phyloP scores from a whole-genome alignment of 1,284 basidiomycete genomes.

The Athelia sp. region DNA sequence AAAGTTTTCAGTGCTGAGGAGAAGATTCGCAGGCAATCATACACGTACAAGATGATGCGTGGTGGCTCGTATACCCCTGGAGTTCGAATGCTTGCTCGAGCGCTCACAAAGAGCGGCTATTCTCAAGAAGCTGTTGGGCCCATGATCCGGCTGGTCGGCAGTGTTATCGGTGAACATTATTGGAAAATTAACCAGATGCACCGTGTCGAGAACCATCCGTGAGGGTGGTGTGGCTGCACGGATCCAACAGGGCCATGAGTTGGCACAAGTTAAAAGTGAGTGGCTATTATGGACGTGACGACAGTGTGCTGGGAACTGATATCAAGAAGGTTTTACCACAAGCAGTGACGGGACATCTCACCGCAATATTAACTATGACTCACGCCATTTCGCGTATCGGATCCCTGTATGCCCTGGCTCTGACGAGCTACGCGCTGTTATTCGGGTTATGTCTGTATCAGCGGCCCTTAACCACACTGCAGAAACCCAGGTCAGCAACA shows the following conservation, averaged over 20 bases:
- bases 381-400: slow-evolving; percentile 3
- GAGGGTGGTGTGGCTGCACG: slow-evolving; percentile 10
- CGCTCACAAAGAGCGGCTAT: background rate
- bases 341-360: slow-evolving; percentile 12
- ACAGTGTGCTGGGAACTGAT: background rate
- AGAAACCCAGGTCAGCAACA: too few species aligned
- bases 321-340: slow-evolving; percentile 4
- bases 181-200: slow-evolving; percentile 8
- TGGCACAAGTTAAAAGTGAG: slow-evolving; percentile 6
- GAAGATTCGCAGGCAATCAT: too few species aligned
- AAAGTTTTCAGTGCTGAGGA: too few species aligned
- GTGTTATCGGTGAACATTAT: background rate
- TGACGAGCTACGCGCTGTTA: too few species aligned
- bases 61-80: background rate
- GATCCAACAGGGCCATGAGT: slow-evolving; percentile 10
- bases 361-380: slow-evolving; percentile 13
- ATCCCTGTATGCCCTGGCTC: too few species aligned
- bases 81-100: background rate
- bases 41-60: background rate
- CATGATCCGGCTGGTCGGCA: background rate
- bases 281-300: background rate
- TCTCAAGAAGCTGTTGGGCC: background rate
- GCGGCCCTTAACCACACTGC: too few species aligned
- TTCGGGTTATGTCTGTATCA: too few species aligned
- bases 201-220: slow-evolving; percentile 6